These are phyloP conservation scores for Plasmopara halstedii DNA, from an alignment of 352 stramenopile genomes.

Conservation along the genomic window DNA sequence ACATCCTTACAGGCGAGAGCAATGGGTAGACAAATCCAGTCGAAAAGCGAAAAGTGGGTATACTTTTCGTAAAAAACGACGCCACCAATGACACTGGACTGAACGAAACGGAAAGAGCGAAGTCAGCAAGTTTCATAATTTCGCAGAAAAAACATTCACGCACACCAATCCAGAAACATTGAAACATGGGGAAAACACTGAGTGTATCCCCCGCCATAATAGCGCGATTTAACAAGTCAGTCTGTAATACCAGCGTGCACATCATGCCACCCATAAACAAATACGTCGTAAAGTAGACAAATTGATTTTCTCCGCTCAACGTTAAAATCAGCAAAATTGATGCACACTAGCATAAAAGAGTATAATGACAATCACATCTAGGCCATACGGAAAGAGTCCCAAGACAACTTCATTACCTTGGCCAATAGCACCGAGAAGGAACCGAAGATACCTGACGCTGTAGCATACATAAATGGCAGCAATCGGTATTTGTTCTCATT, in stretches of 20 bases:
- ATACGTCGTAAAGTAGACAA: conserved; percentile 80
- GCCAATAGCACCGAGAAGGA: conserved; percentile 77
- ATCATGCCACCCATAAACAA: conserved; percentile 79
- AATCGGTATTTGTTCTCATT: conserved; percentile 63
- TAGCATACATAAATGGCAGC: conserved; percentile 75
- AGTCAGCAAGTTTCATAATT: conserved; percentile 5
- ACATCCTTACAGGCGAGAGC: conserved; percentile 50
- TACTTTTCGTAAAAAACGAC: conserved; percentile 87
- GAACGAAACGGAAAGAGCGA: conserved; percentile 1
- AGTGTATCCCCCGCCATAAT: conserved; percentile 83
- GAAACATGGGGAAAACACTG: conserved; percentile 83
- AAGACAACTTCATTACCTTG: too few relatives aligned
- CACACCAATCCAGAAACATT: conserved; percentile 86
- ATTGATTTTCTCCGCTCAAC: conserved; percentile 74
- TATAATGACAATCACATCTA: conserved; percentile 16
- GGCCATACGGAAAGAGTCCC: too few relatives aligned
- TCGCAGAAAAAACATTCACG: conserved; percentile 11
- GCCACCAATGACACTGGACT: conserved; percentile 78
- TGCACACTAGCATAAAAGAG: conserved; percentile 35
- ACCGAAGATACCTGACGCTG: conserved; percentile 73
- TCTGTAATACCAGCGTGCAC: conserved; percentile 75
- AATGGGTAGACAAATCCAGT: conserved; percentile 77
- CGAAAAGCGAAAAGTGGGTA: conserved; percentile 59
- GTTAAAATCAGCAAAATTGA: conserved; percentile 77
- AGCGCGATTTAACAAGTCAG: conserved; percentile 71